Evolutionary conservation across 2,329 filamentous ascomycete species (phyloP).

Genomic region (Endothia cerciana): DNA sequence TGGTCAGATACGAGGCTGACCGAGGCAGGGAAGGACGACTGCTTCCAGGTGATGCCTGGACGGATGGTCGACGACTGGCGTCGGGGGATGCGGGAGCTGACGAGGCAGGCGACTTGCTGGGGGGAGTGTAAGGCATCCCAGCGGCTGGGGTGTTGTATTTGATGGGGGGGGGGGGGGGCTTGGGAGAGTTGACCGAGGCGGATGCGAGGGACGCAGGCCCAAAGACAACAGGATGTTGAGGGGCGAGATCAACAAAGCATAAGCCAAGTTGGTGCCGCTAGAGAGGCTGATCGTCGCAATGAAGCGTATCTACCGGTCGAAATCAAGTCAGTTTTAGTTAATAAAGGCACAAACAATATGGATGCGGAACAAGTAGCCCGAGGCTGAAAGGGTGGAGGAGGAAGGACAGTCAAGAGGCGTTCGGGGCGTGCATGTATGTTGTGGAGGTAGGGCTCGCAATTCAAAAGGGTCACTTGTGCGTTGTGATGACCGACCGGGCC

Average conservation of each 20-base stretch:
- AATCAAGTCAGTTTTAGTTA: background rate
- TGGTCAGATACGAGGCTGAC: constrained; percentile 68
- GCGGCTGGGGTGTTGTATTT: constrained; percentile 34
- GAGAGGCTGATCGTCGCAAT: constrained; percentile 32
- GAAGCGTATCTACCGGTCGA: constrained; percentile 27
- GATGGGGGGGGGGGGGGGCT: constrained; percentile 28
- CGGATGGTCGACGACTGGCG: constrained; percentile 61
- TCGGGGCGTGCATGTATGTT: background rate
- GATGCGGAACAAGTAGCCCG: background rate
- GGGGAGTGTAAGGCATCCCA: constrained; percentile 88
- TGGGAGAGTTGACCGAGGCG: background rate
- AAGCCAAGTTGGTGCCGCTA: constrained; percentile 3
- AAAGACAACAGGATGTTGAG: background rate
- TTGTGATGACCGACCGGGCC: background rate
- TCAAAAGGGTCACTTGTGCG: too few relatives aligned
- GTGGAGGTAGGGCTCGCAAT: background rate
- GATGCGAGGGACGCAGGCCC: background rate
- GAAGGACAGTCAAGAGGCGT: background rate
- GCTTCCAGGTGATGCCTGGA: constrained; percentile 45
- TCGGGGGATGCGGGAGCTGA: constrained; percentile 61
- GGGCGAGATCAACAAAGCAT: constrained; percentile 21
- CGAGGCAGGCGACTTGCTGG: constrained; percentile 67
- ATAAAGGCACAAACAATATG: background rate
- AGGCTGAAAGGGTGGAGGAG: background rate
- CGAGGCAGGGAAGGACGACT: constrained; percentile 61